Evolutionary conservation across 495 filamentous ascomycete species (phyloP), one percentile per base, ranked within the genome.

Genomic region (Tetracladium marchalianum): DNA sequence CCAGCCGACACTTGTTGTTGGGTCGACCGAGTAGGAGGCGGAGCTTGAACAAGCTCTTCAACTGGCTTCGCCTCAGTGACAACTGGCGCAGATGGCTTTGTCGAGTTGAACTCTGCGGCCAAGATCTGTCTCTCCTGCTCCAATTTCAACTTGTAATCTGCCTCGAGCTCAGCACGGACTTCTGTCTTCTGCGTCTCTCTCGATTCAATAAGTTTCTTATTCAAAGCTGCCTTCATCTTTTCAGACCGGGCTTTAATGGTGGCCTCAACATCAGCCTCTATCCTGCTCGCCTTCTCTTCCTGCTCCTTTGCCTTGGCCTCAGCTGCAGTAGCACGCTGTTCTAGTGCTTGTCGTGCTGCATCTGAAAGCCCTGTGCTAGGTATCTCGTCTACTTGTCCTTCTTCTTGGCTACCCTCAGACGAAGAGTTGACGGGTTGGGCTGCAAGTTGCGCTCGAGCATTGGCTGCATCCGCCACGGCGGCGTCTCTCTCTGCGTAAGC

Each of bases 171-270:
- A 7, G 41, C 41, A 27, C 22, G 22, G 22, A 27, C 22, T 27
- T 27, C 22, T n/a, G 39, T 41, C 47, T 75, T 76, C 8, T 67
- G 55, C 34, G 64, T 56, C 32, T 67, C 63, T 38, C 62, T 72
- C 17, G 76, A 68, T 47, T 90, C 84, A 4, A 62, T 68, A 5
- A 94, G 66, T 56, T 82, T 86, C 54, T 73, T 80, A 46, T 80
- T 84, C 48, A 86, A 75, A 10, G 72, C 63, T 15, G 72, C 72
- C 60, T 86, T 90, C 73, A 92, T 77, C 57, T 75, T 78, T 7
- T 88, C 81, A 1, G 81, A 74, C 27, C 85, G 75, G 45, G 72
- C 67, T 52, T 84, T 80, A 42, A 84, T 60, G 45, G 76, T 81
- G 37, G 44, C 57, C 36, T 76, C 69, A 4, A 70, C 59, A 5